Conservation (phyloP, 2,329 filamentous ascomycete genomes). For the Chrysoporthe austroafricana region DNA sequence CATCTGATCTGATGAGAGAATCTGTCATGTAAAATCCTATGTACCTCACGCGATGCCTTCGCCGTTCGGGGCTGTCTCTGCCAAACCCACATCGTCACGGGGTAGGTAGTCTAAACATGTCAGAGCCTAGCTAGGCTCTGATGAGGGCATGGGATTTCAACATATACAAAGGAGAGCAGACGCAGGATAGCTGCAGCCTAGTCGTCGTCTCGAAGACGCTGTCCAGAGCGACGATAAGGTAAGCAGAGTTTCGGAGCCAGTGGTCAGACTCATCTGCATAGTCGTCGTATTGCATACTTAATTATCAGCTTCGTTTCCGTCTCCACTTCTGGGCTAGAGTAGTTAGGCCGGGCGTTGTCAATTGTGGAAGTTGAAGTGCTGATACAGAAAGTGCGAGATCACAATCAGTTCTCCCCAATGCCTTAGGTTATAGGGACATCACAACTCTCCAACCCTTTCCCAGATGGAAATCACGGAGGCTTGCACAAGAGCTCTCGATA, state of each 20-base stretch:
- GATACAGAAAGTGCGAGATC: neutral
- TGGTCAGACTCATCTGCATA: neutral
- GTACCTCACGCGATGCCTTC: too few relatives aligned
- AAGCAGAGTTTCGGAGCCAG: neutral
- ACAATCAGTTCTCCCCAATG: neutral
- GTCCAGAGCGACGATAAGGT: neutral
- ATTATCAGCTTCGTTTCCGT: too few relatives aligned
- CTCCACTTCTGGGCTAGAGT: neutral
- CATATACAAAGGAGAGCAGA: too few relatives aligned
- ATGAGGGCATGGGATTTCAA: too few relatives aligned
- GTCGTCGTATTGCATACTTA: neutral
- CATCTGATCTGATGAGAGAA: neutral
- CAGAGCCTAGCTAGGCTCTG: too few relatives aligned
- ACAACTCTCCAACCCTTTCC: neutral
- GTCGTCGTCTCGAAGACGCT: too few relatives aligned
- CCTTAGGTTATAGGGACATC: neutral
- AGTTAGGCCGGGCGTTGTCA: neutral
- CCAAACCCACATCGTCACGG: too few relatives aligned
- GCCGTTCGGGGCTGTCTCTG: too few relatives aligned
- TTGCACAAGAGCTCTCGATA: neutral
- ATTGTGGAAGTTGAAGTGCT: neutral
- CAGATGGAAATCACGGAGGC: neutral
- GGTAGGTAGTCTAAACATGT: too few relatives aligned
- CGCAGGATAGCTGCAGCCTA: too few relatives aligned
- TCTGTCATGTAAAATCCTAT: neutral